A percentile compares a stretch with the other conserved stretches of the same genome.
These are phyloP conservation scores for Lactuca saligna DNA, from an alignment of 129 eudicot species.

Conservation along the genomic window DNA sequence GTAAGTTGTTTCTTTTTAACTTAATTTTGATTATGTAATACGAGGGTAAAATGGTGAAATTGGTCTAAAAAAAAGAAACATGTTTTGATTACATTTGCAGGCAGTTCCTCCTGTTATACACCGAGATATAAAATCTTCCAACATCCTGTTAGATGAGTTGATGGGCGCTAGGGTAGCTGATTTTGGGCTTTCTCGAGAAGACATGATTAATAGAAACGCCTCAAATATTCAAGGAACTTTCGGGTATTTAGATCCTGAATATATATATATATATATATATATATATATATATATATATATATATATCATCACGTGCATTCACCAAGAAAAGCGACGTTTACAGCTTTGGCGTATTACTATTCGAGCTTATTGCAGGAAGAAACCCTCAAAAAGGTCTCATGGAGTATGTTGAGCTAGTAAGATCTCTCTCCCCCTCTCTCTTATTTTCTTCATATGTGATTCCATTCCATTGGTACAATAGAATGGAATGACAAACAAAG, in stretches of 20 bases:
- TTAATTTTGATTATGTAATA: not conserved
- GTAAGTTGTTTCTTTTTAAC: constrained; percentile 37
- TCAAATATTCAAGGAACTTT: constrained; percentile 85
- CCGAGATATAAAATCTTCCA: constrained; percentile 94
- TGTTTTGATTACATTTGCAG: constrained; percentile 37
- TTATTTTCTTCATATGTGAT: too few relatives aligned
- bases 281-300: constrained; percentile 80
- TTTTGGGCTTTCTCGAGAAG: constrained; percentile 95
- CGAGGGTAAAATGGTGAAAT: not conserved
- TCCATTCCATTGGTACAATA: too few relatives aligned
- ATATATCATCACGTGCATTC: constrained; percentile 85
- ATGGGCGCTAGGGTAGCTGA: constrained; percentile 96
- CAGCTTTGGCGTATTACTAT: constrained; percentile 81
- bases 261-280: constrained; percentile 91
- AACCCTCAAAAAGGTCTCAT: constrained; percentile 89
- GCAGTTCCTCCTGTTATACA: constrained; percentile 95
- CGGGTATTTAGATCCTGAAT: constrained; percentile 95
- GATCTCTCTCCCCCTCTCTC: constrained; percentile 21
- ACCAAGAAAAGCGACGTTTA: constrained; percentile 92
- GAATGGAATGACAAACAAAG: too few relatives aligned
- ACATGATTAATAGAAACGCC: constrained; percentile 64
- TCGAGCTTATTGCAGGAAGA: constrained; percentile 83
- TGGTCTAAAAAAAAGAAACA: not conserved
- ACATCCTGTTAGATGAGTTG: constrained; percentile 84
- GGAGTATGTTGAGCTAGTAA: constrained; percentile 88